phyloP scores from a whole-genome alignment of 306 rosid species.

The Lupinus albus region DNA sequence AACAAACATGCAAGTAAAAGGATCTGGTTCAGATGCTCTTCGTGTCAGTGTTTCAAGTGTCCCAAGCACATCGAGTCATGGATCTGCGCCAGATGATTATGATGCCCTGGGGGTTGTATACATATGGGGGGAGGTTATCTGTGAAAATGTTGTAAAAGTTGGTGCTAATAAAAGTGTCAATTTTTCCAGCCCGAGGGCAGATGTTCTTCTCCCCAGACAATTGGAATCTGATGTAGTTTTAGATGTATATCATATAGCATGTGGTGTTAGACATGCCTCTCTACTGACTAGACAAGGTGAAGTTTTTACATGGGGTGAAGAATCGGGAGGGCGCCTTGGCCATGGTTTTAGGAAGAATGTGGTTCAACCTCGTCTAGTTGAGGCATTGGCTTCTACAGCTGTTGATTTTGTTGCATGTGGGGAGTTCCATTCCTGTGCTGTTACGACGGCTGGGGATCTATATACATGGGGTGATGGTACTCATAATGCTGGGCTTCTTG shows the following conservation, averaged over 20 bases:
- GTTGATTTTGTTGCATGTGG: conserved; percentile 95
- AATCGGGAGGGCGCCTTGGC: conserved; percentile 98
- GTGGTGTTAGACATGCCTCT: conserved; percentile 93
- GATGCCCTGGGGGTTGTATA: conserved; percentile 96
- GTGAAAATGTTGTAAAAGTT: conserved; percentile 70
- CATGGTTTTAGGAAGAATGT: conserved; percentile 93
- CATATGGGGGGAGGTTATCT: conserved; percentile 91
- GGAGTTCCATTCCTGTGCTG: conserved; percentile 97
- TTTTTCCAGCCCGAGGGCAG: conserved; percentile 66
- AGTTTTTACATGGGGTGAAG: conserved; percentile 98
- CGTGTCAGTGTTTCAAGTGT: conserved; percentile 99
- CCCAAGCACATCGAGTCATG: conserved; percentile 98
- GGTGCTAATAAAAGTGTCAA: conserved; percentile 68
- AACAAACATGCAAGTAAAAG: conserved; percentile 90
- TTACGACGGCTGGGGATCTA: conserved; percentile 86
- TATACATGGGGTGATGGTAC: conserved; percentile 99
- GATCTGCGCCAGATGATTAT: conserved; percentile 92
- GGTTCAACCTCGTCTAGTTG: conserved; percentile 82
- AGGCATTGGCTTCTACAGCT: conserved; percentile 68
- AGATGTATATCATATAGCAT: conserved; percentile 87
- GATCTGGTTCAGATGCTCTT: conserved; percentile 89
- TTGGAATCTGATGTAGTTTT: conserved; percentile 83
- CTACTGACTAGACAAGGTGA: conserved; percentile 97
- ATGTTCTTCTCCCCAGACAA: conserved; percentile 89
- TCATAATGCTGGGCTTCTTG: conserved; percentile 96